Base-by-base conservation (phyloP, 176 grass and related monocot genomes). In the Avena atlantica region DNA sequence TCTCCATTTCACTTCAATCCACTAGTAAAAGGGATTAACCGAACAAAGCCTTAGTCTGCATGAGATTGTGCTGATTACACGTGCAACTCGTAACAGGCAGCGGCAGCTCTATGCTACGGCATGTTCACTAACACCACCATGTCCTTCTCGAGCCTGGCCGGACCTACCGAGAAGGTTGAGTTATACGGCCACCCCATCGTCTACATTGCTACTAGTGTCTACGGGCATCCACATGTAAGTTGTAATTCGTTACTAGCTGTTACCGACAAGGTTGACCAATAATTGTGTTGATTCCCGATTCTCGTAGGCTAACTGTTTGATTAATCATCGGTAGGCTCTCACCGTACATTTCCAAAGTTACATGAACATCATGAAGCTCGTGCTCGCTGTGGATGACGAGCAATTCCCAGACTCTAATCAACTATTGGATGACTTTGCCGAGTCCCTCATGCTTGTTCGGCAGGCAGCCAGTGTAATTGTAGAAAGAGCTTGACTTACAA, bases 271-370 rank as follows among this genome's bases (percentile, higher is more conserved):
- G 53, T 21, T 52, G 15, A 21, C 7, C 4, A 69, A 8, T 69
- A 34, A 34, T 34, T 34, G 31, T 34, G 31, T n/a, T 7, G 2
- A 4, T 67, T 68, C 13, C 24, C 34, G 10, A 20, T 56, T 47
- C 10, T 76, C 37, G 2, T 0, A 0, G 31, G 0, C 13, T 76
- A 65, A 80, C 76, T 19, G 14, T 79, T 48, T 69, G 25, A 9
- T 53, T n/a, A 64, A 78, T 64, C 40, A 42, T 57, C 13, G 85
- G 17, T 66, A 98, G 97, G 97, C 97, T 67, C 67, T 98, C 9
- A 98, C 94, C 1, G 47, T 96, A 57, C 92, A 98, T 86, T 98
- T 91, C 49, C 94, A 96, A 71, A 98, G 94, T 82, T 98, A 98
- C 31, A 72, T 83, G 76, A 86, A 98, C 83, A 90, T 24, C 5